Percentiles rank a stretch among this genome's conserved stretches.
phyloP scores from a whole-genome alignment of 2,329 filamentous ascomycete genomes.

The Aaosphaeria arxii region DNA sequence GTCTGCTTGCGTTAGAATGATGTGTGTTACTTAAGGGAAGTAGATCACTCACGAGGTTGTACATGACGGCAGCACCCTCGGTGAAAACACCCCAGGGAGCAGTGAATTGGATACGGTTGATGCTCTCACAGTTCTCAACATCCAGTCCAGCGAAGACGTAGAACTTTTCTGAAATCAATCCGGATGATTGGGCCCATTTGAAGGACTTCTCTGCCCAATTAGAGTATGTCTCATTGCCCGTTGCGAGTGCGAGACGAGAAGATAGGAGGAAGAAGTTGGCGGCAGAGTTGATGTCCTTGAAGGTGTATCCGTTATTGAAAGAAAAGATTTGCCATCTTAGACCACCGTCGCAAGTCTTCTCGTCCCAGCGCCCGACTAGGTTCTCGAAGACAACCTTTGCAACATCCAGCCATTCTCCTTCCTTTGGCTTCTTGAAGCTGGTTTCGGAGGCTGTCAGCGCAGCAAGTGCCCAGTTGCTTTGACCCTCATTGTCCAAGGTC shows the following conservation, averaged over 20 bases:
- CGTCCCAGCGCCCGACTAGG: constrained; percentile 67
- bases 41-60: constrained; percentile 39
- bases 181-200: constrained; percentile 49
- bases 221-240: constrained; percentile 51
- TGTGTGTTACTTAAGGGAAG: not conserved
- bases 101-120: constrained; percentile 50
- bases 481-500: constrained; percentile 65
- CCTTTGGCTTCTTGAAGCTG: constrained; percentile 48
- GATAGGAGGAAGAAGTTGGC: constrained; percentile 77
- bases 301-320: constrained; percentile 71
- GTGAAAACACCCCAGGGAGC: constrained; percentile 50
- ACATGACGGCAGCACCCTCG: constrained; percentile 52
- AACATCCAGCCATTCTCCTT: constrained; percentile 56
- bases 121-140: constrained; percentile 45
- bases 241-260: constrained; percentile 67
- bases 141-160: constrained; percentile 49
- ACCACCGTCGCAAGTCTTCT: constrained; percentile 63
- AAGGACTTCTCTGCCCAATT: constrained; percentile 65
- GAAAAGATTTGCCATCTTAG: constrained; percentile 70
- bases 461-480: constrained; percentile 67
- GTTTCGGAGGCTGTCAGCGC: constrained; percentile 65
- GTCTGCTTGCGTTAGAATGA: constrained; percentile 1
- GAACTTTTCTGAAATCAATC: constrained; percentile 48
- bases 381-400: constrained; percentile 70
- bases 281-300: constrained; percentile 76